phyloP scores from a whole-genome alignment of 2,329 filamentous ascomycete species.

The Xylaria sp. region DNA sequence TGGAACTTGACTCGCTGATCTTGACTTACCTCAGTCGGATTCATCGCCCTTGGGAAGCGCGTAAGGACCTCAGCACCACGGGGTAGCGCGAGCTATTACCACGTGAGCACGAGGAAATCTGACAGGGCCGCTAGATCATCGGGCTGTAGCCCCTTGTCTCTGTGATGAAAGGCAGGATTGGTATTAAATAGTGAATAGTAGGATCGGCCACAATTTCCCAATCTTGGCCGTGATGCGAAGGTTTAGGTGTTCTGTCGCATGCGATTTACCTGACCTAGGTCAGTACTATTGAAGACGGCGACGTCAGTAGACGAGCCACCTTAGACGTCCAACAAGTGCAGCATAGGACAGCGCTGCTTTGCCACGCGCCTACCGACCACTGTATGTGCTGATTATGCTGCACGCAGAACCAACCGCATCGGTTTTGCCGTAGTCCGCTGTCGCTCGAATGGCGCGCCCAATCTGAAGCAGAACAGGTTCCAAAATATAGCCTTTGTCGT shows the following conservation, averaged over 20 bases:
- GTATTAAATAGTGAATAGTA: neutral
- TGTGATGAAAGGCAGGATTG: neutral
- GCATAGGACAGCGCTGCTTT: neutral
- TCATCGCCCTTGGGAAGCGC: neutral
- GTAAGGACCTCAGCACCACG: neutral
- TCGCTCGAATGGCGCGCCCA: neutral
- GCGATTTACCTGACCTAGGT: conserved; percentile 4
- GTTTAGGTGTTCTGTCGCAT: conserved; percentile 31
- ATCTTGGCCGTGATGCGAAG: neutral
- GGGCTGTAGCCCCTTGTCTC: neutral
- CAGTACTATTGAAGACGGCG: neutral
- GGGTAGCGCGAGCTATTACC: neutral
- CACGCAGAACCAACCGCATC: neutral
- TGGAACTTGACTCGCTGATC: conserved; percentile 13
- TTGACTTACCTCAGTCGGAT: neutral
- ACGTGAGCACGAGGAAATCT: neutral
- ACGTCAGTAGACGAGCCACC: neutral
- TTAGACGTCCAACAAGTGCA: too few relatives aligned
- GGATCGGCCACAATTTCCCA: neutral
- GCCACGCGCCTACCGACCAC: neutral
- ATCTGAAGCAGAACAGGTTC: neutral
- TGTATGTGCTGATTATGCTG: neutral
- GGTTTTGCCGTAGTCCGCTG: conserved; percentile 5
- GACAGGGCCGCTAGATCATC: neutral
- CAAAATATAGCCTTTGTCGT: neutral